Evolutionary conservation across 306 rosid genomes (phyloP).

Genomic region (Ochetophila trinervis): DNA sequence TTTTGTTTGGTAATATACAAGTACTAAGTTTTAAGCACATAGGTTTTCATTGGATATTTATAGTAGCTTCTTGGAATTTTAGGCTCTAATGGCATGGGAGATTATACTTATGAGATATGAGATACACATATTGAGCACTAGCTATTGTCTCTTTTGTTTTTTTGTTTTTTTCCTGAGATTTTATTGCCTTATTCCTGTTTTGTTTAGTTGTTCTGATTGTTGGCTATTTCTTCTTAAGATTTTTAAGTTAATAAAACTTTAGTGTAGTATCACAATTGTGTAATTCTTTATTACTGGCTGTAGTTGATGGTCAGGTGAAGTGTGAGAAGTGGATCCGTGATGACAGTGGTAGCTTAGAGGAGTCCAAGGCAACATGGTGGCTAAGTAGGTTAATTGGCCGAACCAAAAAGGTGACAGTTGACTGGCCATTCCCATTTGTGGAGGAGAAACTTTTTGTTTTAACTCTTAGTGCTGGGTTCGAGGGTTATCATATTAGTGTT

Average conservation of each 20-base stretch:
- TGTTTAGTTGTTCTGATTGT: neutral
- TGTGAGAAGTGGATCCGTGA: slow-evolving; percentile 95
- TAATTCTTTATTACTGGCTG: slow-evolving; percentile 34
- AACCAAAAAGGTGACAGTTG: slow-evolving; percentile 61
- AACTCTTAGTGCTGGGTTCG: slow-evolving; percentile 89
- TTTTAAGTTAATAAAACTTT: slow-evolving; percentile 4
- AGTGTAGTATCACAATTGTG: slow-evolving; percentile 25
- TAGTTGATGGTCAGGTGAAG: slow-evolving; percentile 90
- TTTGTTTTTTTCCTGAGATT: neutral
- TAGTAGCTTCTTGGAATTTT: neutral
- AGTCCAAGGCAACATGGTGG: slow-evolving; percentile 86
- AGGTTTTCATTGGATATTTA: no score
- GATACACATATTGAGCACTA: no score
- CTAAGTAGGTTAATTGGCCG: slow-evolving; percentile 71
- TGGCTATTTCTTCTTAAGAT: neutral
- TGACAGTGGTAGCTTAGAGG: slow-evolving; percentile 45
- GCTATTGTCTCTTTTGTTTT: no score
- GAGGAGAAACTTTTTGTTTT: slow-evolving; percentile 81
- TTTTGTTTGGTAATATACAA: no score
- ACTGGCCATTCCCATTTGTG: slow-evolving; percentile 90
- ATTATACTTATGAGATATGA: no score
- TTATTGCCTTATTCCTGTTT: neutral
- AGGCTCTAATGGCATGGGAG: no score
- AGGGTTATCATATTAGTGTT: slow-evolving; percentile 86
- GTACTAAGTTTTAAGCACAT: no score